Evolutionary conservation across 1,284 basidiomycete species (phyloP).

Genomic region (Mycosarcoma mackinlayi): DNA sequence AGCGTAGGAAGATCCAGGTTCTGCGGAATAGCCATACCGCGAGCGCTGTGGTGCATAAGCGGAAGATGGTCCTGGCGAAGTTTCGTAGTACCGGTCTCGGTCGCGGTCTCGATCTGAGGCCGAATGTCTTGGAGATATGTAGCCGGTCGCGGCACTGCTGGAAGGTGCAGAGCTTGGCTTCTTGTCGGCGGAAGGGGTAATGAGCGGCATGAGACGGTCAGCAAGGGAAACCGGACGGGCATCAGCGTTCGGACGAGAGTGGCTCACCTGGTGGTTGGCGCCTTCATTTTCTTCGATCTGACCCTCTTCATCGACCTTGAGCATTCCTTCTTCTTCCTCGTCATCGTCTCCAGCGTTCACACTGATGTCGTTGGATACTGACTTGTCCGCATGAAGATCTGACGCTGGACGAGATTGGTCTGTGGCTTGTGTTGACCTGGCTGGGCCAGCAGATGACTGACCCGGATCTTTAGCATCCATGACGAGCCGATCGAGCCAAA

Average conservation of each 20-base stretch:
- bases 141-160: constrained; percentile 15
- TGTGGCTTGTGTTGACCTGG: background rate
- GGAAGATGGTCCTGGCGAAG: constrained; percentile 37
- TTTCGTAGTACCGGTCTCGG: constrained; percentile 33
- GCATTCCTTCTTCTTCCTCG: constrained; percentile 52
- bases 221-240: constrained; percentile 25
- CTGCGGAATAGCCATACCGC: constrained; percentile 25
- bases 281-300: constrained; percentile 48
- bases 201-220: constrained; percentile 35
- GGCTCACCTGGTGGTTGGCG: constrained; percentile 38
- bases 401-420: background rate
- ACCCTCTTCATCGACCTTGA: constrained; percentile 48
- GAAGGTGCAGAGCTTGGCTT: constrained; percentile 13
- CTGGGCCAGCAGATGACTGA: background rate
- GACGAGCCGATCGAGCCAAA: background rate
- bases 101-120: constrained; percentile 35
- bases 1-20: constrained; percentile 19
- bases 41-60: constrained; percentile 32
- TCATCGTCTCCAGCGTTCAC: constrained; percentile 30
- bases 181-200: constrained; percentile 19
- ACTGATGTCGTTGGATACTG: constrained; percentile 4
- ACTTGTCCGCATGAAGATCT: background rate
- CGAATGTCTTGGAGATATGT: constrained; percentile 28
- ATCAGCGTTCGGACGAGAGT: constrained; percentile 20
- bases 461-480: constrained; percentile 15